Conservation (phyloP, 164 flowering plant genomes). For the Piper longum region DNA sequence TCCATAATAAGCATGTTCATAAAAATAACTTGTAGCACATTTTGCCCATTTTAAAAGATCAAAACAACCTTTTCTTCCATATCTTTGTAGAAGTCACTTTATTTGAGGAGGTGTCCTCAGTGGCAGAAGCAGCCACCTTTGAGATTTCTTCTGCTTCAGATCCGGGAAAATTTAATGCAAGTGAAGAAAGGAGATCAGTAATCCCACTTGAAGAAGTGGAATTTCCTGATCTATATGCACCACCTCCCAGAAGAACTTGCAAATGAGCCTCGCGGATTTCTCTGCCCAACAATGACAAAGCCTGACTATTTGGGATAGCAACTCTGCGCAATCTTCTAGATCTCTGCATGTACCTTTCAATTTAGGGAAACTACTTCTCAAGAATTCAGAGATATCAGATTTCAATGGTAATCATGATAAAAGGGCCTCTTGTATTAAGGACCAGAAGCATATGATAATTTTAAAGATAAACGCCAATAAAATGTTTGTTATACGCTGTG, state of each 20-base stretch:
- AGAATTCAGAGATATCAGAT: not conserved
- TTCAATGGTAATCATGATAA: not conserved
- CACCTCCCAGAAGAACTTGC: constrained; percentile 71
- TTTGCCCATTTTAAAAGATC: not conserved
- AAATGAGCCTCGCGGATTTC: constrained; percentile 91
- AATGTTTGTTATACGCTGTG: too few species aligned
- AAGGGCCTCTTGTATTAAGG: not conserved
- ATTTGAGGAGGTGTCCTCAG: constrained; percentile 36
- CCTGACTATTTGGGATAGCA: constrained; percentile 62
- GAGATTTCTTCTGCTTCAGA: constrained; percentile 69
- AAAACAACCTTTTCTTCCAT: constrained; percentile 64
- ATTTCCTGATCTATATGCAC: constrained; percentile 46
- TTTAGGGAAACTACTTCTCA: constrained; percentile 12
- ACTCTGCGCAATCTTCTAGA: constrained; percentile 71
- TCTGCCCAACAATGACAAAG: constrained; percentile 60
- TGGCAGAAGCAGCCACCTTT: constrained; percentile 38
- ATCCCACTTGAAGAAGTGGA: constrained; percentile 30
- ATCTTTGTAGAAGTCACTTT: constrained; percentile 20
- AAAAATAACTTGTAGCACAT: not conserved
- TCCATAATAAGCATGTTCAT: too few species aligned
- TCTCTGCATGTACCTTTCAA: constrained; percentile 57
- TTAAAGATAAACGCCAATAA: too few species aligned
- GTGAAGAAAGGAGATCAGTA: constrained; percentile 68
- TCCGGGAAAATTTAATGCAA: constrained; percentile 50
- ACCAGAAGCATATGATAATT: not conserved